Conservation (phyloP, 805 yeast species). For the Nakazawaea holstii region DNA sequence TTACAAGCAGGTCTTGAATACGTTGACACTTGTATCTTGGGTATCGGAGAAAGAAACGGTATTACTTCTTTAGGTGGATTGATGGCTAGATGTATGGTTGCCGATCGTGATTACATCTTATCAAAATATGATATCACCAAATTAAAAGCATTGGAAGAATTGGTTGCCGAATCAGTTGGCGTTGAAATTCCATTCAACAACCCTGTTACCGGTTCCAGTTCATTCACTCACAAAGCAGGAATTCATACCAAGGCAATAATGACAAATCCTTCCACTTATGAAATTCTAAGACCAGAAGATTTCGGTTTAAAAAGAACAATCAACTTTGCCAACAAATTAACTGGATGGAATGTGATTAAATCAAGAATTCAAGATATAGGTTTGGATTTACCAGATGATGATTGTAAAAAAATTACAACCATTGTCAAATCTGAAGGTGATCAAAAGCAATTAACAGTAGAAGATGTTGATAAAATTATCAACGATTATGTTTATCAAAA, state of each 20-base stretch:
- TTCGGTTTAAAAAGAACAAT: slow-evolving; percentile 58
- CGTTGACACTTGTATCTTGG: slow-evolving; percentile 54
- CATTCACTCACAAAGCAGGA: slow-evolving; percentile 62
- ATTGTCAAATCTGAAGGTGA: slow-evolving; percentile 56
- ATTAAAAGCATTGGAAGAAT: slow-evolving; percentile 51
- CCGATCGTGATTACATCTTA: slow-evolving; percentile 53
- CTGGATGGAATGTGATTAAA: slow-evolving; percentile 62
- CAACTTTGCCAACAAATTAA: slow-evolving; percentile 55
- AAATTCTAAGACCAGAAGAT: slow-evolving; percentile 52
- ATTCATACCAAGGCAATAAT: slow-evolving; percentile 58
- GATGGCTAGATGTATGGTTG: slow-evolving; percentile 60
- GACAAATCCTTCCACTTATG: slow-evolving; percentile 61
- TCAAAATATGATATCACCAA: slow-evolving; percentile 52
- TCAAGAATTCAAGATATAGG: slow-evolving; percentile 57
- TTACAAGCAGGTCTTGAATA: slow-evolving; percentile 58
- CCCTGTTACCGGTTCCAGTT: slow-evolving; percentile 62
- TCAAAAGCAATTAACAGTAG: slow-evolving; percentile 53
- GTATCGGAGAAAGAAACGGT: slow-evolving; percentile 62
- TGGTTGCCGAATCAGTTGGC: slow-evolving; percentile 55
- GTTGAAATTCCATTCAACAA: slow-evolving; percentile 58
- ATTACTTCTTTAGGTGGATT: slow-evolving; percentile 57
- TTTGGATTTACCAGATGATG: slow-evolving; percentile 49
- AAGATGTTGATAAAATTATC: slow-evolving; percentile 56
- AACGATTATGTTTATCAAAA: slow-evolving; percentile 32
- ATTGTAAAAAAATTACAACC: slow-evolving; percentile 48